Base-by-base conservation (phyloP, 2,329 filamentous ascomycete species). In the Phaeosphaeriaceae sp. region DNA sequence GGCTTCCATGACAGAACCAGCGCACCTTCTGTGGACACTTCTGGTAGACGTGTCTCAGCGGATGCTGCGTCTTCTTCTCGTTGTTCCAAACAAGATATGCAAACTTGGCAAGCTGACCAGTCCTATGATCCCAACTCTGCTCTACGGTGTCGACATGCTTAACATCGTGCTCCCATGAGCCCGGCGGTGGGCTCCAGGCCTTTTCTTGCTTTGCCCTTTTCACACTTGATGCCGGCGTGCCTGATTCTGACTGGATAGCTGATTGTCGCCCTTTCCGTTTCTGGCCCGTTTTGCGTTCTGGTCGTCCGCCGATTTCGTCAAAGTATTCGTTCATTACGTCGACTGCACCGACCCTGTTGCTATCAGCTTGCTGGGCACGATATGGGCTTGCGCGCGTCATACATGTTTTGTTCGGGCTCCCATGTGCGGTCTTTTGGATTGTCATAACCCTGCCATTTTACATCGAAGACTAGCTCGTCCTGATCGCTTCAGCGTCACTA, bases 371-470 rank as follows among this genome's bases (percentile, higher is more conserved):
- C 30, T 29, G 12, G 13, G 16, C 9, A 4, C 3, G 3, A 13
- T 28, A 18, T 11, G 17, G 15, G 2, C 6, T 20, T 17, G n/a
- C 7, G 42, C 38, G 13, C 21, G 11, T 58, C 80, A 50, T 72
- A 86, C 83, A 90, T 76, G 60, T 92, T 92, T 9, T 85, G 83
- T 61, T 90, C 86, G 0, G 88, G 86, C 67, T 94, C 90, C 89
- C 89, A 93, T 0, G 90, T 94, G 63, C 83, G 74, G 58, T 94
- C 90, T 0, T 77, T 71, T 53, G 86, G 84, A 53, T 86, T 82
- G 0, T 89, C 83, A 54, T 87, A 94, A 3, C 89, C 89, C 56
- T 89, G 84, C 90, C 90, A 94, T 64, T 93, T 92, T 29, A 94
- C 88, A 42, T 87, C 80, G 64, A 88, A 92, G 38, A 80, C 79